Evolutionary conservation across 2,329 filamentous ascomycete genomes (phyloP), one percentile per base, ranked within the genome.

Genomic region (Microdochium bolleyi): DNA sequence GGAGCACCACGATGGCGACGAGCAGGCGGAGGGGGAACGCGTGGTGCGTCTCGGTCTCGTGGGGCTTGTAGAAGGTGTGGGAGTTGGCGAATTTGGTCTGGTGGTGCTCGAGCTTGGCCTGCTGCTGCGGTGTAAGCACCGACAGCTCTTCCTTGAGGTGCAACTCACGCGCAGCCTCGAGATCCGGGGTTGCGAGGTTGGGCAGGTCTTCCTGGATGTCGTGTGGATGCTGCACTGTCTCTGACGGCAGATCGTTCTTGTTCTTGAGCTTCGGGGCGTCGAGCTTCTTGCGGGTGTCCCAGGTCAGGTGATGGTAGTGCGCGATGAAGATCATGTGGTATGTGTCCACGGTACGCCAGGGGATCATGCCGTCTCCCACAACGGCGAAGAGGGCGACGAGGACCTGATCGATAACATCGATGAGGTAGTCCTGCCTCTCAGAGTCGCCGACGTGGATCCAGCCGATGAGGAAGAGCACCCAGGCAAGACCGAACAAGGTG

Each of bases 391-490:
- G 74, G 11, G 83, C 85, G 7, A 89, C 85, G 14, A 89, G 74
- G 25, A 87, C 75, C 59, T 85, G 84, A 68, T 89, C 85, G 57
- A 89, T 87, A 49, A 88, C 69, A 55, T 88, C 83, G 60, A 88
- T 81, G 37, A 80, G 67, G 57, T 88, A 92, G 3, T 82, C 71
- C 64, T 92, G 87, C 60, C 78, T 76, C 27, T 82, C 80, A 3
- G 11, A 8, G 14, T 30, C 24, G 21, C 87, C 88, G 21, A 92
- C 85, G 57, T 90, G 91, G 64, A 94, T 89, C 89, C 89, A 95
- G 49, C 85, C 88, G 64, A 95, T 95, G 52, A 95, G 73, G 70
- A 92, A 94, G n/a, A 95, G 78, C 1, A 95, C 89, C 90, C 89
- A 95, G 0, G 88, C 88, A 13, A 92, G 75, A 62, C 89, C 89